phyloP scores from a whole-genome alignment of 192 early-diverging fungal species.

The Podila clonocystis region DNA sequence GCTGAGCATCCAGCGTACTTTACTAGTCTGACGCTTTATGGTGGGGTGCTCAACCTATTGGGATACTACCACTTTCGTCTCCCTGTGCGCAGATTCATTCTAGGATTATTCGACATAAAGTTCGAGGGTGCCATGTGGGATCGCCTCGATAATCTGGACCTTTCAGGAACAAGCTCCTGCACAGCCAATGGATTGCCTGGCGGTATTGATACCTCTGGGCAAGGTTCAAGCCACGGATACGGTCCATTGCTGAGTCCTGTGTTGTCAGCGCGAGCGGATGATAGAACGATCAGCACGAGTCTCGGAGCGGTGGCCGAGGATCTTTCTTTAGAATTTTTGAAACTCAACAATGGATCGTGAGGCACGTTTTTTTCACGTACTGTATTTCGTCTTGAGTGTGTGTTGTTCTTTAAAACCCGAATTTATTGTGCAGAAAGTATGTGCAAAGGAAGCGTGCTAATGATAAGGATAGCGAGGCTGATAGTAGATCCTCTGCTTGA shows the following conservation, averaged over 20 bases:
- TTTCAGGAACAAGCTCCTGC: neutral
- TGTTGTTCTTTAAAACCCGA: no score
- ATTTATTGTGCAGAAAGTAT: no score
- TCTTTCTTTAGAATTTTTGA: neutral
- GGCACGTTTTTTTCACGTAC: no score
- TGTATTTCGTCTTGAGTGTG: no score
- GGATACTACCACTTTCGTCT: conserved; percentile 77
- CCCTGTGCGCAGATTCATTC: conserved; percentile 74
- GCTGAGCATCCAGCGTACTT: conserved; percentile 70
- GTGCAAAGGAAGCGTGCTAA: no score
- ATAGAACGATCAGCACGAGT: neutral
- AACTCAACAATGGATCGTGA: conserved; percentile 5
- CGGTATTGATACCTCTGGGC: neutral
- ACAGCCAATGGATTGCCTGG: neutral
- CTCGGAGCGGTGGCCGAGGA: neutral
- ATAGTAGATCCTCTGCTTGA: no score
- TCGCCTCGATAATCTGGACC: conserved; percentile 51
- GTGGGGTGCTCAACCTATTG: conserved; percentile 69
- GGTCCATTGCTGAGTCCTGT: neutral
- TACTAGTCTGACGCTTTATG: conserved; percentile 61
- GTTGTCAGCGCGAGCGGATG: neutral
- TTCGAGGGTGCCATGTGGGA: conserved; percentile 57
- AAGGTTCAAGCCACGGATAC: neutral
- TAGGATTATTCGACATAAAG: conserved; percentile 81
- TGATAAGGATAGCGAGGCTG: no score